Evolutionary conservation across 805 yeast species (phyloP), one percentile per base, ranked within the genome.

Genomic region (Zygosaccharomyces siamensis): DNA sequence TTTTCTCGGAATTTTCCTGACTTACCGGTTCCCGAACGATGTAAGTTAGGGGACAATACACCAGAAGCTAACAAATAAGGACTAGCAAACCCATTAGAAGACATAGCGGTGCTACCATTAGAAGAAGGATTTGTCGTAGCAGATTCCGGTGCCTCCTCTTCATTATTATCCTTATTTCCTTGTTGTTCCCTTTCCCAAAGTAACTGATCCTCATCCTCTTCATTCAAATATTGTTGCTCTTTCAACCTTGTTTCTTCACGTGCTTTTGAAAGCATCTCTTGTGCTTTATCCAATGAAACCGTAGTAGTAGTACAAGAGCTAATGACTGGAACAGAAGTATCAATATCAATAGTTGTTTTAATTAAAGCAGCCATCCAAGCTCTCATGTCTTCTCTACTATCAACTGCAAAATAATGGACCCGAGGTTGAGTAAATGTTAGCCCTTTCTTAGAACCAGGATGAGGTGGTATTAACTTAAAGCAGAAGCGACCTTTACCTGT

Each of bases 241-340:
- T 81, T 80, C 46, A 73, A 59, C 54, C 75, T 77, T 0, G 86
- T 81, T 54, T 80, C 87, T 59, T 84, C 93, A 60, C 95, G 76
- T 0, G 96, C 93, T 56, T 83, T 86, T 2, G 87, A 83, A 59
- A 89, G 73, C 66, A 93, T 67, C 60, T 83, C 95, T 67, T 89
- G 95, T 0, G 99, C 99, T 58, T 81, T 83, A 42, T 81, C 79
- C 53, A 93, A 72, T 8, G 96, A 83, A 7, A 93, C 89, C 0
- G 98, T 92, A n/a, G 99, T 98, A 0, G 97, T 89, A 10, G 86
- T 84, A 66, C 96, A 92, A 12, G 97, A 86, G 51, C 96, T 85
- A 7, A 90, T 84, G 1, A 89, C 93, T 0, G 99, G 97, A 11
- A 86, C 88, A 1, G 86, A 69, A 49, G 93, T 97, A 69, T 93